Conservation (phyloP, 805 yeast genomes). For the Saturnispora mendoncae region DNA sequence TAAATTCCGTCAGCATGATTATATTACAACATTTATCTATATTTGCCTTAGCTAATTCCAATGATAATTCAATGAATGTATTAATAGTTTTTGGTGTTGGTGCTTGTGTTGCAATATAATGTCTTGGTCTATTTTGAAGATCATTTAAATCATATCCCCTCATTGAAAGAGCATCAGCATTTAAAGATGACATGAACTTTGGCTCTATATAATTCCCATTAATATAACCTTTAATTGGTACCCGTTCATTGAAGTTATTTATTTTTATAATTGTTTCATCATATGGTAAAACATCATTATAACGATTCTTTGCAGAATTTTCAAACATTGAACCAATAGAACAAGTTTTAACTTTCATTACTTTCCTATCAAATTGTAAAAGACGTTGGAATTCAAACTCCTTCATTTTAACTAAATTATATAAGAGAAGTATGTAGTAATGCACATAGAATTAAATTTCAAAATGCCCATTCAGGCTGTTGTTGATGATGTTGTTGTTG, state of each 20-base stretch:
- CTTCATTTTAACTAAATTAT: neutral
- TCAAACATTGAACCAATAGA: neutral
- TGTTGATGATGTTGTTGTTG: neutral
- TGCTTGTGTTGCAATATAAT: conserved; percentile 67
- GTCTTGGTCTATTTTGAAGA: neutral
- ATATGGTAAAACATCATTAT: conserved; percentile 56
- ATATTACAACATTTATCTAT: conserved; percentile 34
- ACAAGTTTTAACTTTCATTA: neutral
- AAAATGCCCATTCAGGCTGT: conserved; percentile 25
- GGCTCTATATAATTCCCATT: conserved; percentile 31
- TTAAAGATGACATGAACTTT: neutral
- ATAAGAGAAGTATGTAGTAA: too few relatives aligned
- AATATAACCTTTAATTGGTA: conserved; percentile 30
- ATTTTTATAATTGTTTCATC: conserved; percentile 44
- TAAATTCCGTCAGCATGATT: conserved; percentile 67
- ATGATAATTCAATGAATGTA: conserved; percentile 34
- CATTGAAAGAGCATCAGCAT: neutral
- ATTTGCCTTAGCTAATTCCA: conserved; percentile 23
- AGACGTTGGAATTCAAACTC: conserved; percentile 1
- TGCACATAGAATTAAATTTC: neutral
- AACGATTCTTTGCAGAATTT: conserved; percentile 36
- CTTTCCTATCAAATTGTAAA: neutral
- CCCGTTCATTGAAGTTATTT: neutral
- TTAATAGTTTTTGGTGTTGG: conserved; percentile 34
- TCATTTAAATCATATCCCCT: neutral